phyloP scores from a whole-genome alignment of 139 green algal species.

The Closterium sp. region DNA sequence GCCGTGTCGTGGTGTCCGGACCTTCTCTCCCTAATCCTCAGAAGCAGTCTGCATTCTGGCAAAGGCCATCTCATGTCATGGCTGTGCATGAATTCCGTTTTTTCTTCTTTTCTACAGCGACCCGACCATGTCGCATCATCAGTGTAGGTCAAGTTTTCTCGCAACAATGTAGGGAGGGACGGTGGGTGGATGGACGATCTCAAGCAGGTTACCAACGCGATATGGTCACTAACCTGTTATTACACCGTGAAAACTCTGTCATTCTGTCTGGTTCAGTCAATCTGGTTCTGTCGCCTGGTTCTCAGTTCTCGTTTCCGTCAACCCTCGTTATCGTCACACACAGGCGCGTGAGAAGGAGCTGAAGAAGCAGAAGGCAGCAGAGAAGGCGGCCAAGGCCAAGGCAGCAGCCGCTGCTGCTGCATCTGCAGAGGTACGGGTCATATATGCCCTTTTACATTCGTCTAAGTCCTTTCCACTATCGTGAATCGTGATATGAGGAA shows the following conservation, averaged over 20 bases:
- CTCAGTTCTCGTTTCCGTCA: not conserved
- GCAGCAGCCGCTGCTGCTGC: constrained; percentile 37
- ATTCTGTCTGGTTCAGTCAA: not conserved
- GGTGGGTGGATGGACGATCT: too few species aligned
- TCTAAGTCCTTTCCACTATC: too few species aligned
- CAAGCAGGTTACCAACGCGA: too few species aligned
- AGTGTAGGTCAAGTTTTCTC: too few species aligned
- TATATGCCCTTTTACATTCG: too few species aligned
- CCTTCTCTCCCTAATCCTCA: too few species aligned
- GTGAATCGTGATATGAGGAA: too few species aligned
- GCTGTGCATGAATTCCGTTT: not conserved
- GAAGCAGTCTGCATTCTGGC: not conserved
- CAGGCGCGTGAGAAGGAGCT: constrained; percentile 4
- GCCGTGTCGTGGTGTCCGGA: too few species aligned
- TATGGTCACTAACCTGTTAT: not conserved
- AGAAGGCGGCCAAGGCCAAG: constrained; percentile 68
- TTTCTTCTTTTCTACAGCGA: too few species aligned
- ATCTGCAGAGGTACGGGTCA: constrained; percentile 16
- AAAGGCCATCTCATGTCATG: not conserved
- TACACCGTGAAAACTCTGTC: too few species aligned
- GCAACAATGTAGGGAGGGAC: too few species aligned
- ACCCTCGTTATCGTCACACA: not conserved
- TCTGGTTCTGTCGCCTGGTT: not conserved
- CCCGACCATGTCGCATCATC: not conserved
- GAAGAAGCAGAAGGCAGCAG: constrained; percentile 36